A percentile compares a stretch with the other conserved stretches of the same genome.
These are phyloP conservation scores for Arctium lappa DNA, from an alignment of 129 eudicot species.

Conservation along the genomic window DNA sequence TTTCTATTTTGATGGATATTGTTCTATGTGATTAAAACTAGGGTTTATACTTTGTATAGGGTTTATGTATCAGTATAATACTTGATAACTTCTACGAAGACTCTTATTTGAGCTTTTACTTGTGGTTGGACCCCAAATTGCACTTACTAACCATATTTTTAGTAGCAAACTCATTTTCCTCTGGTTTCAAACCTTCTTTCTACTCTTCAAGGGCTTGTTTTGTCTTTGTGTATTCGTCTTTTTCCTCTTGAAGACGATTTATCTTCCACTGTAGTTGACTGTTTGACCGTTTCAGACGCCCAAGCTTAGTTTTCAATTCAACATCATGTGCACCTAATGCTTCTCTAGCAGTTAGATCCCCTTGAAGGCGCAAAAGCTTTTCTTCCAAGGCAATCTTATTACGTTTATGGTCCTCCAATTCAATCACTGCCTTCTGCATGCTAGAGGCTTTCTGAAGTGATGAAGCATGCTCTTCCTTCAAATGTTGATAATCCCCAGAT, in stretches of 20 bases:
- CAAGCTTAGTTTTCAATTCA: conserved; percentile 59
- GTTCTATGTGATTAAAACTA: too few relatives aligned
- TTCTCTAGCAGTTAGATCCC: conserved; percentile 63
- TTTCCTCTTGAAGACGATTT: conserved; percentile 51
- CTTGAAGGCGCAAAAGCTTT: conserved; percentile 56
- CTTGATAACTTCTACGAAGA: too few relatives aligned
- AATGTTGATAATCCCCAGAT: conserved; percentile 43
- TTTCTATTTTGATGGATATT: too few relatives aligned
- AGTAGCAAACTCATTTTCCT: conserved; percentile 14
- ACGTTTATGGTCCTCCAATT: conserved; percentile 45
- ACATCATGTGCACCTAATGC: conserved; percentile 55
- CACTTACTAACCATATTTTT: not conserved
- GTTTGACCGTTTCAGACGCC: conserved; percentile 47
- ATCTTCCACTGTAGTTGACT: conserved; percentile 57
- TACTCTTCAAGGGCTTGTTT: conserved; percentile 38
- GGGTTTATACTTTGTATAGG: too few relatives aligned
- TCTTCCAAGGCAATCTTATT: conserved; percentile 53
- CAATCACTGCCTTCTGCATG: conserved; percentile 42
- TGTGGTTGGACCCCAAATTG: too few relatives aligned
- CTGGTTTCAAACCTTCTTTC: conserved; percentile 23
- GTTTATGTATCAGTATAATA: too few relatives aligned
- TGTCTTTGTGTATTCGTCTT: conserved; percentile 37
- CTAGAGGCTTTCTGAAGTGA: conserved; percentile 33
- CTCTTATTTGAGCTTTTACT: too few relatives aligned
- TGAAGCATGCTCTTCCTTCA: conserved; percentile 40